phyloP scores from a whole-genome alignment of 352 stramenopile species.

The Pythium biforme region DNA sequence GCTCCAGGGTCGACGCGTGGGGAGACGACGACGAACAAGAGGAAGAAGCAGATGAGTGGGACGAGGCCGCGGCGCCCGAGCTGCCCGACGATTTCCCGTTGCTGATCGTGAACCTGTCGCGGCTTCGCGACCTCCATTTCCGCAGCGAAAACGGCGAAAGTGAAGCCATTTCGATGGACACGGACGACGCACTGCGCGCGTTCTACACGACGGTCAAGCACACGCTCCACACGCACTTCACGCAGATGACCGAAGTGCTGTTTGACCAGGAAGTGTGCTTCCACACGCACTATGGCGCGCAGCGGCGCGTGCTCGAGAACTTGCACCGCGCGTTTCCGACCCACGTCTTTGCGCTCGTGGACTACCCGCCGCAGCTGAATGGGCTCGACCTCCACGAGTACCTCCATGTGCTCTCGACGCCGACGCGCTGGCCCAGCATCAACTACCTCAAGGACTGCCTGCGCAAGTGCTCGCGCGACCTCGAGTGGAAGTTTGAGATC shows the following conservation, averaged over 20 bases:
- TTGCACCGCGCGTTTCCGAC: conserved; percentile 26
- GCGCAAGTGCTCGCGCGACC: conserved; percentile 65
- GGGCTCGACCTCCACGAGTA: conserved; percentile 66
- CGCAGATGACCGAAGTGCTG: conserved; percentile 36
- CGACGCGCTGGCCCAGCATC: conserved; percentile 76
- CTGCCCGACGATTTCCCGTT: conserved; percentile 43
- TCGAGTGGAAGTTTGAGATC: conserved; percentile 80
- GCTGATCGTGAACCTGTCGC: conserved; percentile 38
- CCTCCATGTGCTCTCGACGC: conserved; percentile 46
- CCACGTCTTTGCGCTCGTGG: conserved; percentile 47
- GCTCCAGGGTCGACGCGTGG: neutral
- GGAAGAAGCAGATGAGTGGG: conserved; percentile 20
- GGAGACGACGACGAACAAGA: neutral
- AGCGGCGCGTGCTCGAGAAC: conserved; percentile 27
- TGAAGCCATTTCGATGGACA: conserved; percentile 19
- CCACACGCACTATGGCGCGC: conserved; percentile 36
- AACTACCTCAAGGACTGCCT: conserved; percentile 82
- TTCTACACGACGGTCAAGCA: conserved; percentile 33
- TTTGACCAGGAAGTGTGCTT: conserved; percentile 39
- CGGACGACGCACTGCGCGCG: conserved; percentile 26
- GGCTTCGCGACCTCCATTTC: conserved; percentile 36
- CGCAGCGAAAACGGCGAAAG: conserved; percentile 5
- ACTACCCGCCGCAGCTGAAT: conserved; percentile 71
- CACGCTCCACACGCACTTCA: conserved; percentile 35
- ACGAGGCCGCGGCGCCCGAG: conserved; percentile 21